Base-by-base conservation (phyloP, 2,329 filamentous ascomycete genomes). In the Aspergillus sp. region DNA sequence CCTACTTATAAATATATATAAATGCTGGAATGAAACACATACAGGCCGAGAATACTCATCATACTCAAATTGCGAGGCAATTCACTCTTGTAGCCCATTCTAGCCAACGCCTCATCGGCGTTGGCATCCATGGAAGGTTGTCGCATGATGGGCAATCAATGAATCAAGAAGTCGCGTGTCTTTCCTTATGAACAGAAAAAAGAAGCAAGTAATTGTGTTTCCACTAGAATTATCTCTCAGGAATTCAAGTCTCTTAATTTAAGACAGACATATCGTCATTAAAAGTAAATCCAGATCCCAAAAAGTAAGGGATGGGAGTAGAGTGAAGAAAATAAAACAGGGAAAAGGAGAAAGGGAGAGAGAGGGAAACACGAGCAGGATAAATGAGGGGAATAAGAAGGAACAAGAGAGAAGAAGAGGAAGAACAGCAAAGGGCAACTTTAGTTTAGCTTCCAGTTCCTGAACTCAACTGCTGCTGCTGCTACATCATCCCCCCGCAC, bases 51-150 rank as follows among this genome's bases (percentile, higher is more conserved):
- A 28, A 91, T 85, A 69, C 85, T 88, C 69, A 90, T 74, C 87
- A 90, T 90, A 71, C 84, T 87, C 64, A 91, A 73, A 66, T 85
- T 87, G 61, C 88, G 81, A 15, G 88, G 87, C 47, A 91, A 72
- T 71, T 90, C 88, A 56, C 82, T 81, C 75, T 84, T 85, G 79
- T 90, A 90, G 55, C 88, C 88, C 86, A 90, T 86, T 66, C 82
- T 82, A 62, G 84, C 86, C 69, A 89, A 80, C 55, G 84, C 84
- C 63, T 84, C 84, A 71, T 89, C 84, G 61, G 86, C 86, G 60
- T 62, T 74, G 66, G 69, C 71, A 63, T 75, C 70, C 50, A 63
- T 60, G 28, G 69, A 70, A 30, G 59, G 62, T 69, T 72, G 58
- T 48, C 65, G 64, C 60, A 64, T 64, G 43, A 53, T 57, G 41